Evolutionary conservation across 2,329 filamentous ascomycete species (phyloP), one percentile per base, ranked within the genome.

Genomic region (Macroventuria anomochaeta): DNA sequence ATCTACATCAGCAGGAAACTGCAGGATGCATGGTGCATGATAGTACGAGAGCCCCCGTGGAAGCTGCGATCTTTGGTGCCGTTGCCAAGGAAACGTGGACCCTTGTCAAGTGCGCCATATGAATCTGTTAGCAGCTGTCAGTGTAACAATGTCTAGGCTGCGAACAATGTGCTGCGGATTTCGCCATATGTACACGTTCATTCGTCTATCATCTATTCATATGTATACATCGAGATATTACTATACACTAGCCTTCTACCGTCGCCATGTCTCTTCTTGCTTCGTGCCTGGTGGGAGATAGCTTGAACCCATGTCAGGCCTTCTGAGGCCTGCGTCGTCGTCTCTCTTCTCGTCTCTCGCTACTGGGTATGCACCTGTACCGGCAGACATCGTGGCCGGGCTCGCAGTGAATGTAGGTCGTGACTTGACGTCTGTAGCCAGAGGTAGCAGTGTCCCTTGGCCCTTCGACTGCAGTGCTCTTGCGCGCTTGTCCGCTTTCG

Each of bases 401-500:
- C 54, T 71, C 55, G 73, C 79, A 67, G 79, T 79, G 61, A 57
- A 75, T 18, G 40, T 55, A 1, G 50, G 50, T n/a, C 62, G 61
- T 10, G 65, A 52, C 32, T 68, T 60, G 37, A 66, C 53, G 32
- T 71, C 67, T 3, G 70, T 77, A 1, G 78, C 81, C 25, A 93
- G 77, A 1, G 91, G 92, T 23, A 96, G 78, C 13, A 96, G 74
- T 2, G 87, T 80, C 8, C 83, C 80, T 28, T 80, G 79, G 17
- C 82, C 82, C 68, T 91, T 84, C 65, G 87, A 84, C 62, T 88
- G 87, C 59, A 83, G 76, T 7, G 80, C 76, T 53, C 81, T 81
- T 3, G 90, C 91, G 61, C 88, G 88, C 63, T 88, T 87, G 71
- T 97, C 93, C 28, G 91, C 92, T 72, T 93, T 93, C 68, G 91